Evolutionary conservation across 1,284 basidiomycete genomes (phyloP), one percentile per base, ranked within the genome.

Genomic region (Psilocybe mexicana): DNA sequence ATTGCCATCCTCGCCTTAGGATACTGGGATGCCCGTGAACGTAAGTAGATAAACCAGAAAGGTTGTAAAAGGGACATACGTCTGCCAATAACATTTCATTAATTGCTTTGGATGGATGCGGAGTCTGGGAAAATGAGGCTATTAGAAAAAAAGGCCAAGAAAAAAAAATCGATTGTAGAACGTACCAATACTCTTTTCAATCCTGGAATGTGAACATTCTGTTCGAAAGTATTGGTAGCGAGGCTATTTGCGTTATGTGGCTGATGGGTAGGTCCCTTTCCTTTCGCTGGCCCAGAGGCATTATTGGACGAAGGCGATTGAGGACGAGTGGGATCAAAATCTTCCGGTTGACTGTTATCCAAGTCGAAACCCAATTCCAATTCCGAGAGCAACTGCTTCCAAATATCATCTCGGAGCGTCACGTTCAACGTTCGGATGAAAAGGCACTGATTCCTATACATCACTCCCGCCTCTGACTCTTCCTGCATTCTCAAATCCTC

Each of bases 371-470:
- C 38, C 23, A 26, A 4, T 5, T 30, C 54, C 6, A 36, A 25
- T 2, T 55, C 46, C n/a, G 24, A 10, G 6, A 28, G 26, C 25
- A 55, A 28, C 28, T 23, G 14, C 24, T 48, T 46, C 45, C 54
- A 55, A n/a, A 42, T 36, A 3, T 55, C 45, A 18, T 55, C 24
- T 6, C 47, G 35, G 26, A 55, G 36, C 6, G 54, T 55, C 18
- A 43, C 30, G 18, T 55, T 55, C 36, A 55, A 36, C 8, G 54
- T 55, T 8, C 54, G 54, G 26, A 55, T 40, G 24, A 55, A 55
- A 3, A 55, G 25, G 14, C 45, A 55, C 40, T 55, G 54, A 33
- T 55, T 55, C 10, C 40, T 14, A 26, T 48, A 55, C 28, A 40
- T 35, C 14, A 7, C 36, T n/a, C 38, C 45, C 8, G 30, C 26